Evolutionary conservation across 164 flowering plant species (phyloP), one percentile per base, ranked within the genome.

Genomic region (Macadamia integrifolia): DNA sequence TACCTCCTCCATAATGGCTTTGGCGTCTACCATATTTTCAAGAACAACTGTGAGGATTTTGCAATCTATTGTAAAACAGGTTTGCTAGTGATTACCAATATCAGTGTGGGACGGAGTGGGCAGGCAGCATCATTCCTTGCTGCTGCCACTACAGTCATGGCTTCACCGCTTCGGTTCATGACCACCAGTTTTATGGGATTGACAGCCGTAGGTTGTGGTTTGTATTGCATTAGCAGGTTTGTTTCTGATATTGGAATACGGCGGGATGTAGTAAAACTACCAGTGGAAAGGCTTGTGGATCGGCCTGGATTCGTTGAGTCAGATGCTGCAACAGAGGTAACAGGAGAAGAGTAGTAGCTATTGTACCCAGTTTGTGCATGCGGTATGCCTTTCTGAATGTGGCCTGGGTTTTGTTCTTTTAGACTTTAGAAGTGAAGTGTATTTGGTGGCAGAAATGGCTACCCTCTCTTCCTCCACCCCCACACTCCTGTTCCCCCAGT

Each of bases 61-160:
- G 89, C 97, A 1, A 86, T 88, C 62, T 91, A 91, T 66, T 91
- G 93, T 73, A 91, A 88, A 79, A 88, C 97, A 14, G 93, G 91
- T 29, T 67, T 86, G 60, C 80, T 88, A 35, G 83, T 87, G 43
- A 50, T 72, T 48, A 82, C 92, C 32, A 82, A 70, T 70, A 70
- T 82, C 52, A 87, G 86, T 62, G 84, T 91, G 9, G 97, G 97
- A 0, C 73, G 87, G 61, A 87, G 93, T 72, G 97, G 97, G 35
- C 97, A 91, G 77, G 88, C 88, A 13, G 68, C 84, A 9, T 84
- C 93, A 7, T 74, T 85, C 65, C 23, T 85, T 28, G 93, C 97
- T 59, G 89, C 88, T 49, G 75, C 78, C 14, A 81, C 80, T 66
- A 87, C 88, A 17, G 10, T 87, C 6, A 65, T 79, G 28, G 87